A percentile compares a stretch with the other conserved stretches of the same genome.
phyloP scores from a whole-genome alignment of 148 eudicot genomes.

The Gaultheria prostrata region DNA sequence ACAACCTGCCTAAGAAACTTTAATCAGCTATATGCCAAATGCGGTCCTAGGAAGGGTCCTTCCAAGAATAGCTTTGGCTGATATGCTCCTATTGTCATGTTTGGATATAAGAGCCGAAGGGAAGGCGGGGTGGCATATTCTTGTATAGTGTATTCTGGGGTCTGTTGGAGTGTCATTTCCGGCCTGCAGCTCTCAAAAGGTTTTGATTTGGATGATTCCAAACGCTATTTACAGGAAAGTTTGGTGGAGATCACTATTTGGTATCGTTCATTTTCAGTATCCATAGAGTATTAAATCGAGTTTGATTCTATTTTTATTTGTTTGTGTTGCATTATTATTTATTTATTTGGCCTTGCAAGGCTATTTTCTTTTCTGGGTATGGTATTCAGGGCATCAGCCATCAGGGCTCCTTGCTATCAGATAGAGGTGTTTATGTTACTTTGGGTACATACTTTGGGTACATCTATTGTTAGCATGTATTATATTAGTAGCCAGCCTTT shows the following conservation, averaged over 20 bases:
- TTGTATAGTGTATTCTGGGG: slow-evolving; percentile 28
- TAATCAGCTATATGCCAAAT: slow-evolving; percentile 17
- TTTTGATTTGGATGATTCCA: neutral
- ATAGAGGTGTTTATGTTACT: neutral
- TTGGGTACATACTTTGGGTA: neutral
- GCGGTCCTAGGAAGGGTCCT: neutral
- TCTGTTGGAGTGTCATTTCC: slow-evolving; percentile 6
- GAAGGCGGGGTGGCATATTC: slow-evolving; percentile 16
- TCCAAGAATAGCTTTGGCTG: slow-evolving; percentile 4
- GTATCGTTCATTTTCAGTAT: neutral
- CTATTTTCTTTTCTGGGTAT: neutral
- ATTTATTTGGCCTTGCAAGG: slow-evolving; percentile 10
- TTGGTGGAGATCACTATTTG: slow-evolving; percentile 6
- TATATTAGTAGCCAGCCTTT: slow-evolving; percentile 6
- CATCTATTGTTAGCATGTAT: slow-evolving; percentile 5
- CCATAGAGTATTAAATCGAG: slow-evolving; percentile 10
- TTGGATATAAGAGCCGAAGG: neutral
- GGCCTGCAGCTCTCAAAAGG: neutral
- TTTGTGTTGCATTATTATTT: slow-evolving; percentile 17
- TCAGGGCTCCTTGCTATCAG: neutral
- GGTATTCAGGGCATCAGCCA: neutral
- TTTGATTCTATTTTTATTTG: slow-evolving; percentile 15
- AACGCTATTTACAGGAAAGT: neutral
- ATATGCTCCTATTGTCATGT: neutral
- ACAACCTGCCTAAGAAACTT: slow-evolving; percentile 85